These are phyloP conservation scores for Tetraselmis striata DNA, from an alignment of 139 green algal species.

Conservation along the genomic window DNA sequence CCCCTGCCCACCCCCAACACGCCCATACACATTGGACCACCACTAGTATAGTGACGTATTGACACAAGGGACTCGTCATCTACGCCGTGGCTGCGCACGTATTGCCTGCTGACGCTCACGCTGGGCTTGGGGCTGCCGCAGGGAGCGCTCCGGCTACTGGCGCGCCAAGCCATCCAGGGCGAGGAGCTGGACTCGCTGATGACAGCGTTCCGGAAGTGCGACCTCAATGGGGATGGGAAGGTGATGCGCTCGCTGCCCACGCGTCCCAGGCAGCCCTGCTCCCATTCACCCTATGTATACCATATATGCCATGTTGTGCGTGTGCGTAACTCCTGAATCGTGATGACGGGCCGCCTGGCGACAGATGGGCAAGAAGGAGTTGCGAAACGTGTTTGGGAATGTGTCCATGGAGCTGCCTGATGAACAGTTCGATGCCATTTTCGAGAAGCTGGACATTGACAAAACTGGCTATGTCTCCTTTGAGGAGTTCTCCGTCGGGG, in stretches of 20 bases:
- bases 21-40: too few relatives aligned
- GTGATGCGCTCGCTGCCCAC: neutral
- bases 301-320: neutral
- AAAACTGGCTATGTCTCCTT: neutral
- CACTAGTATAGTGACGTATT: too few relatives aligned
- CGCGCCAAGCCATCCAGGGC: neutral
- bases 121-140: neutral
- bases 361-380: neutral
- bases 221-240: neutral
- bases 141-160: neutral
- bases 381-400: neutral
- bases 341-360: too few relatives aligned
- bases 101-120: too few relatives aligned
- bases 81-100: too few relatives aligned
- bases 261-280: too few relatives aligned
- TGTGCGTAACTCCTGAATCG: neutral
- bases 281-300: neutral
- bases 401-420: neutral
- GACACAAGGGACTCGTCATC: too few relatives aligned
- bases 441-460: neutral
- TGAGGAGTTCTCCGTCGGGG: neutral
- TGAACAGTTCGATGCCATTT: neutral
- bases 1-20: neutral
- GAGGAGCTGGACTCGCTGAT: neutral
- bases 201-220: neutral